Percentiles rank a stretch among this genome's conserved stretches.
These are phyloP conservation scores for Pestalotiopsis sp. DNA, from an alignment of 2,329 filamentous ascomycete genomes.

Conservation along the genomic window DNA sequence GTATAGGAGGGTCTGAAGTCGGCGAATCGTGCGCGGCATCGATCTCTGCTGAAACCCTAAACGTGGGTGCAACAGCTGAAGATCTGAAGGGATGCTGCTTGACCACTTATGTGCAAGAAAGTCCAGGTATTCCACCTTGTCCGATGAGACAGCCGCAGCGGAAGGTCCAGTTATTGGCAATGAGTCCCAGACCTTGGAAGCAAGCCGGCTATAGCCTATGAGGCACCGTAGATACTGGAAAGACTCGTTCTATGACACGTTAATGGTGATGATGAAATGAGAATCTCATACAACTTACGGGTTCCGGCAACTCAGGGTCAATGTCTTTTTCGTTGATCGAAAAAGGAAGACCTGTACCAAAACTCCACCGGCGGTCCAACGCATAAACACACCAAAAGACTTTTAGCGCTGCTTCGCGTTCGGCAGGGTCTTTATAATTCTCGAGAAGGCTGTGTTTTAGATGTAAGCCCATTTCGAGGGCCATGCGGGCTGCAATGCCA, in stretches of 20 bases:
- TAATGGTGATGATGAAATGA: no score
- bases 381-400: slow-evolving; percentile 2
- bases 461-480: background rate
- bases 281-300: background rate
- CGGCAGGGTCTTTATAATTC: background rate
- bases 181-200: background rate
- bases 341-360: slow-evolving; percentile 4
- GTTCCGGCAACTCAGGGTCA: background rate
- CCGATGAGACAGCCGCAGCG: background rate
- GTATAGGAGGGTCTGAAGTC: background rate
- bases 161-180: background rate
- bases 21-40: background rate
- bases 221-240: background rate
- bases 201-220: background rate
- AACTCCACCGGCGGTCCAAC: background rate
- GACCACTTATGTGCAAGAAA: slow-evolving; percentile 4
- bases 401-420: background rate
- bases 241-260: background rate
- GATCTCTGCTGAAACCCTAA: background rate
- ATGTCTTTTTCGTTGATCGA: background rate
- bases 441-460: background rate
- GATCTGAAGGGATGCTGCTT: background rate
- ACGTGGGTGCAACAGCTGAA: background rate
- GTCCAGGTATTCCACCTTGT: background rate
- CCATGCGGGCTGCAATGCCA: background rate